phyloP scores from a whole-genome alignment of 371 early-diverging fungal species.

The Coemansia sp. region DNA sequence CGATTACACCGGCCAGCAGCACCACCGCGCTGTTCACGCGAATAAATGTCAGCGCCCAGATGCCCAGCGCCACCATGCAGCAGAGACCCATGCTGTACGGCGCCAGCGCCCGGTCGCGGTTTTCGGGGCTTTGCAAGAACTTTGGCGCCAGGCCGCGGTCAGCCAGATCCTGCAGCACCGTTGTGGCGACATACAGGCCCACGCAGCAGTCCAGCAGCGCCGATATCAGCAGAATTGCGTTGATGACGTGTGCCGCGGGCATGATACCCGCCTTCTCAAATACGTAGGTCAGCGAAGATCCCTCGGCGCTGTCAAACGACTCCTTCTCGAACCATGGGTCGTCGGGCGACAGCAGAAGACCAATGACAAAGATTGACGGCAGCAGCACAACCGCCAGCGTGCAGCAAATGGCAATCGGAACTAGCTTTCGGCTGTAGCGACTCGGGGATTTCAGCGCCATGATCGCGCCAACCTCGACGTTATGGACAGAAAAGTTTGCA shows the following conservation, averaged over 20 bases:
- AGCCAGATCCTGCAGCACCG: constrained; percentile 60
- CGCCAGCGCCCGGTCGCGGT: constrained; percentile 10
- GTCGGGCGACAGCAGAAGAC: constrained; percentile 64
- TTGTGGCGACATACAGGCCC: constrained; percentile 61
- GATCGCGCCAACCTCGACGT: constrained; percentile 59
- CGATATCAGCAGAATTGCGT: constrained; percentile 63
- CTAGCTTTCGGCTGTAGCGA: constrained; percentile 63
- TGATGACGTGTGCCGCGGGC: constrained; percentile 62
- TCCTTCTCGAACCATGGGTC: constrained; percentile 54
- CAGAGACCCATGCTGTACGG: constrained; percentile 14
- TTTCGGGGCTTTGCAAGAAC: constrained; percentile 17
- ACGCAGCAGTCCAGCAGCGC: constrained; percentile 68
- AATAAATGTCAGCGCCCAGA: constrained; percentile 22
- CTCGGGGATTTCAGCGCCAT: constrained; percentile 48
- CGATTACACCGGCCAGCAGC: constrained; percentile 13
- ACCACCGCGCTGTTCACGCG: constrained; percentile 3
- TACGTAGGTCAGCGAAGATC: constrained; percentile 67
- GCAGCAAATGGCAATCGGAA: constrained; percentile 64
- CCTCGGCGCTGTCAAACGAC: constrained; percentile 51
- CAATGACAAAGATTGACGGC: constrained; percentile 63
- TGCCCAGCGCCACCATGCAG: constrained; percentile 11
- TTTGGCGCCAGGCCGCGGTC: constrained; percentile 64
- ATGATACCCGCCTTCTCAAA: constrained; percentile 62
- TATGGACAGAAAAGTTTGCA: constrained; percentile 82
- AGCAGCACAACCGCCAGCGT: constrained; percentile 67